Evolutionary conservation across 768 basidiomycete species (phyloP).

Genomic region (Psilocybe azurescens): DNA sequence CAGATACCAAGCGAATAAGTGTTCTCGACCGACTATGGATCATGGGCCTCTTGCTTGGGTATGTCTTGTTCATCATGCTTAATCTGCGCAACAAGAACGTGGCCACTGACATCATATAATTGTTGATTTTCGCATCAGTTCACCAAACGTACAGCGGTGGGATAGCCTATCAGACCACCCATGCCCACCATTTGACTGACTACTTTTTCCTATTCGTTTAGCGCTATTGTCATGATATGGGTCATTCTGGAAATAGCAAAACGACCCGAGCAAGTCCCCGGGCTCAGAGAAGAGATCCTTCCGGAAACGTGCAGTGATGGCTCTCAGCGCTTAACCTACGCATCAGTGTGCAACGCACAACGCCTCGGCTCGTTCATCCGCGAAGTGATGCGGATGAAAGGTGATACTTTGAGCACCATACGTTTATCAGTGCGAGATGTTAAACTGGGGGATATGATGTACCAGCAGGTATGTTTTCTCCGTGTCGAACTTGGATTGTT

Average conservation of each 20-base stretch:
- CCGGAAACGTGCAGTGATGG: background rate
- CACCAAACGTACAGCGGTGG: background rate
- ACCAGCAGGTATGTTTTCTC: background rate
- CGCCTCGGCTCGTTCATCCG: constrained; percentile 11
- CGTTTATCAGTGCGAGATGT: background rate
- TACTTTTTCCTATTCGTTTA: background rate
- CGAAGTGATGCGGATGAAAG: constrained; percentile 10
- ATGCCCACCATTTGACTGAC: too few relatives aligned
- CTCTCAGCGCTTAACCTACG: background rate
- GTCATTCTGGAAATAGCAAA: background rate
- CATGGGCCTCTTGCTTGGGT: background rate
- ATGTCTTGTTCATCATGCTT: background rate
- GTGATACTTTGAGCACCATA: background rate
- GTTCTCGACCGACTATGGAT: background rate
- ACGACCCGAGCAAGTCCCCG: background rate
- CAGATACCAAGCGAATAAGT: background rate
- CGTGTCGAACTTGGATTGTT: background rate
- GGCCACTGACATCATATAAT: background rate
- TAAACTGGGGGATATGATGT: constrained; percentile 3
- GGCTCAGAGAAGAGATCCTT: background rate
- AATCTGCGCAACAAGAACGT: background rate
- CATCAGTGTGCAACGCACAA: constrained; percentile 5
- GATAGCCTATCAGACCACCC: background rate
- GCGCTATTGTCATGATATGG: background rate
- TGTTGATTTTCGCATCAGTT: background rate